Conservation (phyloP, 164 flowering plant genomes). For the Macadamia tetraphylla region DNA sequence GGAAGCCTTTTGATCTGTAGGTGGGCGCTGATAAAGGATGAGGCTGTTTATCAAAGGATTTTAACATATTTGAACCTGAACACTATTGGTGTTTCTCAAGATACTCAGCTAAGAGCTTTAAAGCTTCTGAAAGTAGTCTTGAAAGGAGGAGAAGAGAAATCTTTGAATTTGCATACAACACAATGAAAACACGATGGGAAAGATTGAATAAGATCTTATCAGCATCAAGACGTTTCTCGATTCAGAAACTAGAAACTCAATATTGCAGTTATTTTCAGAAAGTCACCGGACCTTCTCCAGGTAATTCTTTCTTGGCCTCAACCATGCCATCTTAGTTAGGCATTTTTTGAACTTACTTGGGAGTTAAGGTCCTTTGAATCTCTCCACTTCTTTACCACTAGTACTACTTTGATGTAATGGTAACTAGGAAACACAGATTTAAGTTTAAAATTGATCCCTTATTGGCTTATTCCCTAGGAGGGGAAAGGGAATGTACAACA, state of each 20-base stretch:
- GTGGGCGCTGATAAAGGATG: constrained; percentile 77
- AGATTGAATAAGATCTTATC: constrained; percentile 30
- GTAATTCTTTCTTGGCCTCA: constrained; percentile 12
- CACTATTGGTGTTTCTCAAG: constrained; percentile 46
- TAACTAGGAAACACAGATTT: not conserved
- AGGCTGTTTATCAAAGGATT: constrained; percentile 41
- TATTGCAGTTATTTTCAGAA: constrained; percentile 45
- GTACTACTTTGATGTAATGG: no score
- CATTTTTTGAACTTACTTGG: no score
- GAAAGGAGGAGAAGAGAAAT: constrained; percentile 26
- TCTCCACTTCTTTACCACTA: no score
- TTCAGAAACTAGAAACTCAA: constrained; percentile 38
- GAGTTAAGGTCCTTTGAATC: no score
- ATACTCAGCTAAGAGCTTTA: constrained; percentile 53
- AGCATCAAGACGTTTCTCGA: constrained; percentile 34
- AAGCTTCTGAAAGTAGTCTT: constrained; percentile 43
- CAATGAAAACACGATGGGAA: constrained; percentile 50
- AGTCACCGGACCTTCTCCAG: constrained; percentile 53
- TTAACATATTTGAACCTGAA: constrained; percentile 13
- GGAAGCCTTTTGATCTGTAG: constrained; percentile 19
- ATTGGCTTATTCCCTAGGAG: not conserved
- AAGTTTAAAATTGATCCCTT: no score
- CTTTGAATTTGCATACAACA: constrained; percentile 39
- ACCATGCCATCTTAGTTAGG: no score
- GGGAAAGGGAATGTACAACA: no score